Base-by-base conservation (phyloP, 1,139 yeast species). In the Kurtzmaniella natalensis region DNA sequence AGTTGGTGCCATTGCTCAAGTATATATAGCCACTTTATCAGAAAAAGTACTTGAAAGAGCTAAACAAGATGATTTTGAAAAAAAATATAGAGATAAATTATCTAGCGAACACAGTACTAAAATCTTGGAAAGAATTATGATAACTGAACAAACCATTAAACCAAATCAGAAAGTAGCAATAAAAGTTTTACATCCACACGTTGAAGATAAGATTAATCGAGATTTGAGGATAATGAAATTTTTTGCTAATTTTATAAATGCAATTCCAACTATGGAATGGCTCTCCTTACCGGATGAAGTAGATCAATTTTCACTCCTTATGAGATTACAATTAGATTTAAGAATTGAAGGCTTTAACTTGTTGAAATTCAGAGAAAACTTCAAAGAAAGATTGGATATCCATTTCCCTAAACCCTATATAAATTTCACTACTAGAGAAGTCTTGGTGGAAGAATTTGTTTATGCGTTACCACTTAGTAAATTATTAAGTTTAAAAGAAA, bases 1-100 rank as follows among this genome's bases (percentile, higher is more conserved):
- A 1, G 94, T 89, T 10, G 98, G 98, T 6, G 96, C 98, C 1
- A 92, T 92, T 61, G 98, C 96, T 1, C 98, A 92, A 55, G 97
- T 92, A 4, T 87, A 92, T 57, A 62, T 76, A 30, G 96, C 87
- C 1, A 81, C 77, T 44, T 60, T 88, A 22, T 73, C 76, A 15
- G 53, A 60, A 17, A 59, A 61, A 25, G 71, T 72, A 18, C 55
- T 75, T 26, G 51, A 57, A 13, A 53, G 57, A 32, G 63, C 64
- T 5, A 48, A 52, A 19, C 50, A 55, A n/a, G 55, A 53, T 14
- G 68, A 59, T 17, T 44, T 47, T 21, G 46, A 53, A 25, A 40
- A 47, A 5, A 49, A 49, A 17, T 42, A 41, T 35, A 39, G 38
- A 34, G 38, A 44, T 7, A 23, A 34, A 6, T 30, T 31, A 11